Evolutionary conservation across 805 yeast species (phyloP).

Genomic region (Hanseniaspora hatyaiensis): DNA sequence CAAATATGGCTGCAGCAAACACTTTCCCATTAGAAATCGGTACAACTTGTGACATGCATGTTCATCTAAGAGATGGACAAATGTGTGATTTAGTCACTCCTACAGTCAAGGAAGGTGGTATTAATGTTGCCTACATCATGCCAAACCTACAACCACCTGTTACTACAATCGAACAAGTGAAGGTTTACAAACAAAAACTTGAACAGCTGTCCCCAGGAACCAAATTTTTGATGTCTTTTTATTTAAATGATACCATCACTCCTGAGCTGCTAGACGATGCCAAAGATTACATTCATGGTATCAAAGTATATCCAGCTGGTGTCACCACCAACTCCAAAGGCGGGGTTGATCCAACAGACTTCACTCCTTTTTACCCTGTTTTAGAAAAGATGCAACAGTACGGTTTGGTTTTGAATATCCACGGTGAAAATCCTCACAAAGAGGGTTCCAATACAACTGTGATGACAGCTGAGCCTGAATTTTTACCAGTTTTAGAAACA

Average conservation of each 20-base stretch:
- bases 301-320: constrained; percentile 97
- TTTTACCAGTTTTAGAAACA: constrained; percentile 75
- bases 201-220: constrained; percentile 65
- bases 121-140: constrained; percentile 86
- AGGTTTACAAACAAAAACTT: constrained; percentile 53
- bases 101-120: constrained; percentile 79
- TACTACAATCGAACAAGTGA: constrained; percentile 60
- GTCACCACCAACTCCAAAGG: constrained; percentile 92
- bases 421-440: constrained; percentile 84
- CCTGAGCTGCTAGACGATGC: constrained; percentile 79
- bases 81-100: constrained; percentile 92
- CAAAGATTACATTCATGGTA: constrained; percentile 67
- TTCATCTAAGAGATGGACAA: constrained; percentile 83
- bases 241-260: constrained; percentile 63
- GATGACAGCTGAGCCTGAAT: constrained; percentile 84
- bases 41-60: constrained; percentile 82
- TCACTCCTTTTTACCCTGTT: constrained; percentile 75
- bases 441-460: constrained; percentile 61
- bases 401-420: constrained; percentile 70
- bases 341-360: constrained; percentile 90
- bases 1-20: background rate
- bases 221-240: constrained; percentile 83
- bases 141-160: constrained; percentile 92
- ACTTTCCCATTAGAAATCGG: constrained; percentile 42
- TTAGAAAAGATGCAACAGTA: constrained; percentile 79